These are phyloP conservation scores for Heliosperma pusillum DNA, from an alignment of 148 eudicot species.

Conservation along the genomic window DNA sequence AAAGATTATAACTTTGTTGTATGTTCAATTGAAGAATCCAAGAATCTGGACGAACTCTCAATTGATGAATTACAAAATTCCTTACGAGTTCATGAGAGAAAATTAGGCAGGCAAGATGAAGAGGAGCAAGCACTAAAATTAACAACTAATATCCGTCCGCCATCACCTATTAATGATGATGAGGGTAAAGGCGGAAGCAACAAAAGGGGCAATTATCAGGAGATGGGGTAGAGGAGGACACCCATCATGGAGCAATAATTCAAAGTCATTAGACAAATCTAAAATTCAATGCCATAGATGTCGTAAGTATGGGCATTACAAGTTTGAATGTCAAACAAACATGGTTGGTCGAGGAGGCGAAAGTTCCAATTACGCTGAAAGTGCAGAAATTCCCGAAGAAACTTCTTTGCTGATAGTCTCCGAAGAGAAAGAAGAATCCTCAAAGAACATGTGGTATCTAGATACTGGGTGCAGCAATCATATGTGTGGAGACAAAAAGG, in stretches of 20 bases:
- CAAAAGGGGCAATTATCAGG: constrained; percentile 4
- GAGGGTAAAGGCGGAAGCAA: constrained; percentile 4
- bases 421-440: not conserved
- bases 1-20: constrained; percentile 14
- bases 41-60: constrained; percentile 20
- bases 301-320: constrained; percentile 20
- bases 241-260: not conserved
- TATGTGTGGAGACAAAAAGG: too few relatives aligned
- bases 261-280: constrained; percentile 12
- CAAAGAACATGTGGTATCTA: constrained; percentile 15
- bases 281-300: constrained; percentile 17
- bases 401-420: constrained; percentile 17
- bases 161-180: not conserved
- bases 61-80: constrained; percentile 25
- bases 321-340: constrained; percentile 22
- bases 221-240: constrained; percentile 23
- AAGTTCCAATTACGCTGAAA: constrained; percentile 24
- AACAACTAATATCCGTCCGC: not conserved
- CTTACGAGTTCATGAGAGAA: constrained; percentile 21
- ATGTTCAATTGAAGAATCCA: constrained; percentile 24
- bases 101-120: constrained; percentile 5
- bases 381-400: constrained; percentile 16
- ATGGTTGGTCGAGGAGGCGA: not conserved
- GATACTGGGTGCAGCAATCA: too few relatives aligned
- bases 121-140: constrained; percentile 20